phyloP scores from a whole-genome alignment of 305 asterid species.

The Rubia occidens region DNA sequence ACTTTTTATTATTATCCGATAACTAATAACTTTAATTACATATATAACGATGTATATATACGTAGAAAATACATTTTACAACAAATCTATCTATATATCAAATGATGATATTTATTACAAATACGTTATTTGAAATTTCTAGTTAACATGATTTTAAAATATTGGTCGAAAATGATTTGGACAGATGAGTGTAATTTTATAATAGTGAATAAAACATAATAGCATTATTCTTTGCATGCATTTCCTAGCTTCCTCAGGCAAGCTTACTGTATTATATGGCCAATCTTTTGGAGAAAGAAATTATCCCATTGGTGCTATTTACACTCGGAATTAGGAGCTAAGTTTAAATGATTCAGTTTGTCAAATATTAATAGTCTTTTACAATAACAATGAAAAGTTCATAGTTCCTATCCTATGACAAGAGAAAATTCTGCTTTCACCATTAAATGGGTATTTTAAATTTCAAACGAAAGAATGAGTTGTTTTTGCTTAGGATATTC shows the following conservation, averaged over 20 bases:
- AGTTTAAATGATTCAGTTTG: not conserved
- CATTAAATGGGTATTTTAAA: not conserved
- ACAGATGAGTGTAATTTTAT: no score
- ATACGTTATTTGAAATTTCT: no score
- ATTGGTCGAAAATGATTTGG: no score
- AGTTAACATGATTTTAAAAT: no score
- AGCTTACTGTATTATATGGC: not conserved
- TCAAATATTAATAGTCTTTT: not conserved
- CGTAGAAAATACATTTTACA: no score
- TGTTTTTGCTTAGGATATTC: not conserved
- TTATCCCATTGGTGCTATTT: not conserved
- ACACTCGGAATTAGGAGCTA: not conserved
- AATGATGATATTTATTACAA: no score
- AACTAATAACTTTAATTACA: no score
- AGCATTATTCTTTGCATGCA: not conserved
- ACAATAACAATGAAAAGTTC: not conserved
- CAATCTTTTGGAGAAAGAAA: not conserved
- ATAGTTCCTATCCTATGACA: not conserved
- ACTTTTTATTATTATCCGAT: no score
- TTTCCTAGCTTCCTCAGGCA: conserved; percentile 12
- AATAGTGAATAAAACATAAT: no score
- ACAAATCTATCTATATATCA: no score
- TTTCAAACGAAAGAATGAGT: not conserved
- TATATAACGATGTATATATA: no score
- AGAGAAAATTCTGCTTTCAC: not conserved